Evolutionary conservation across 371 early-diverging fungal species (phyloP), one percentile per base, ranked within the genome.

Genomic region (Nosema muscidifuracis): DNA sequence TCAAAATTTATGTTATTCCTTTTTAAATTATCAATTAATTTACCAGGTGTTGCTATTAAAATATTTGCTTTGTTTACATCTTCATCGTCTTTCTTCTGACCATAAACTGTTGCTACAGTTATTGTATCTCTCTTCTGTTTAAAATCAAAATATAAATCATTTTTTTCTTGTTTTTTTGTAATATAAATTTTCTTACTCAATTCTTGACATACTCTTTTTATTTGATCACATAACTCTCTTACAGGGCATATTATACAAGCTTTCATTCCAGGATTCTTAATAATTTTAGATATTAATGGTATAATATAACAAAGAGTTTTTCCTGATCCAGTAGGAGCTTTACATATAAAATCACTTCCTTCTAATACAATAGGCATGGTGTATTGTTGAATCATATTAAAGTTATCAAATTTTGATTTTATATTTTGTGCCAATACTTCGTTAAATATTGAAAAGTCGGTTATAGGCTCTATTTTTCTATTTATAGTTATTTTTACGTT

Each of bases 281-380:
- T 30, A 24, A 72, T 36, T 13, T 57, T 62, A 36, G 72, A 71
- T 33, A 82, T 70, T 86, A 62, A 87, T 85, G 53, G 87, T 82
- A 65, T 86, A 85, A 47, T 88, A 78, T 86, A 89, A 0, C 88
- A 87, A 33, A 87, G 86, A 6, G 89, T 89, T 74, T 89, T 89
- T 43, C 96, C 97, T 60, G 90, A 90, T 6, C 99, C 99, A 0
- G 99, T 99, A 76, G 94, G 95, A n/a, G 99, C 97, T 28, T 96
- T 91, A 24, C 93, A 93, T 80, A 99, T 91, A 7, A 97, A 90
- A 82, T 96, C 94, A 2, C 94, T 88, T 0, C 95, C 95, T 75
- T 89, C 87, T 89, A 94, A 87, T 53, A 94, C 92, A 66, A 94
- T 91, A 38, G 92, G 89, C 56, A 95, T 88, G 15, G 92, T 90